Percentiles rank a stretch among this genome's conserved stretches.
These are phyloP conservation scores for Aphanomyces euteiches DNA, from an alignment of 352 stramenopile species.

Conservation along the genomic window DNA sequence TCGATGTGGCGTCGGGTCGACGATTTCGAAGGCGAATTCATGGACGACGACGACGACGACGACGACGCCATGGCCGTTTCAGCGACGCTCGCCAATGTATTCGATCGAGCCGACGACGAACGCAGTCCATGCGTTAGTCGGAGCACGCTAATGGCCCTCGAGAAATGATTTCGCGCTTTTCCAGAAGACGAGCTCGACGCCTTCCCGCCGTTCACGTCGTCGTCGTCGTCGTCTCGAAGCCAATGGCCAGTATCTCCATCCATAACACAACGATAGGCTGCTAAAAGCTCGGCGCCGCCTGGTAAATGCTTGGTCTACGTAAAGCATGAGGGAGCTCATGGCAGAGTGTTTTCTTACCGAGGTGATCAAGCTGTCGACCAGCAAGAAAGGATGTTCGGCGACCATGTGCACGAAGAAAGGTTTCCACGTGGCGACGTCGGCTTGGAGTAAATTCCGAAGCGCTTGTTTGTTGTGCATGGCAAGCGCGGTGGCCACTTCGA, in stretches of 20 bases:
- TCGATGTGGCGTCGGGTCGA: neutral
- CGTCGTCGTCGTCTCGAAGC: neutral
- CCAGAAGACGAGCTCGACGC: too few species aligned
- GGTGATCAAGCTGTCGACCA: conserved; percentile 48
- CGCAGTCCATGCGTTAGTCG: neutral
- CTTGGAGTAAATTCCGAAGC: conserved; percentile 60
- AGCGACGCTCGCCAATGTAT: too few species aligned
- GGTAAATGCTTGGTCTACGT: conserved; percentile 52
- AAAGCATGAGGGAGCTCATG: neutral
- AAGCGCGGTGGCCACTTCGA: conserved; percentile 50
- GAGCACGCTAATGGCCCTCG: neutral
- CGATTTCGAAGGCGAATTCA: neutral
- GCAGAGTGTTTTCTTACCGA: conserved; percentile 34
- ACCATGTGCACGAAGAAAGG: conserved; percentile 65
- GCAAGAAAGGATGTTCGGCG: conserved; percentile 47
- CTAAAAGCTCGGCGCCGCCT: conserved; percentile 43
- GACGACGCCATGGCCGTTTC: too few species aligned
- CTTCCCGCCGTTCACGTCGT: too few species aligned
- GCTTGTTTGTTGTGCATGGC: conserved; percentile 56
- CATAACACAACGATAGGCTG: conserved; percentile 5
- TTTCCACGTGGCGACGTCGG: conserved; percentile 56
- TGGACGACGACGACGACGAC: too few species aligned
- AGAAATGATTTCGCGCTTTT: neutral
- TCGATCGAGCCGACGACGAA: too few species aligned
- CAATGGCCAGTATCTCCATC: conserved; percentile 11